phyloP scores from a whole-genome alignment of 352 stramenopile species.

The Globisporangium sylvaticum region DNA sequence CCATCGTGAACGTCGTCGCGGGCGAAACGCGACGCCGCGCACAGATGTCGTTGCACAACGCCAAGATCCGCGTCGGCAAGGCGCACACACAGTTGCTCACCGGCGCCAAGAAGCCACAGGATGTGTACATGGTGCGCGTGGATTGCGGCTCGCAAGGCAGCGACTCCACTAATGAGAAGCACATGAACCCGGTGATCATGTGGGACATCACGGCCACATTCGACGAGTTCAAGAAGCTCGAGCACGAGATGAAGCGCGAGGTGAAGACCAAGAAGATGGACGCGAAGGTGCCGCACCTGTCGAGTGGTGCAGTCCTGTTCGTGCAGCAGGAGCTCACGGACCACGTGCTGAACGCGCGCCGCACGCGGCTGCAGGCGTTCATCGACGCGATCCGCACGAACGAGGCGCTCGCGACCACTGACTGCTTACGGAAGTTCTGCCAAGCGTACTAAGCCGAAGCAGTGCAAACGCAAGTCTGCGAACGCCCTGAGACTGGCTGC shows the following conservation, averaged over 20 bases:
- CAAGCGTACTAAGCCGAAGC: conserved; percentile 47
- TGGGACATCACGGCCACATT: conserved; percentile 81
- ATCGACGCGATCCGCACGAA: conserved; percentile 45
- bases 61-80: conserved; percentile 77
- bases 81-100: conserved; percentile 44
- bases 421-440: conserved; percentile 71
- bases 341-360: conserved; percentile 62
- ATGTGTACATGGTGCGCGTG: conserved; percentile 75
- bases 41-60: conserved; percentile 44
- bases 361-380: conserved; percentile 57
- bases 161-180: conserved; percentile 38
- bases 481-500: background rate
- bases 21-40: conserved; percentile 50
- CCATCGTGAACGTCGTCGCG: conserved; percentile 51
- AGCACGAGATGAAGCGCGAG: conserved; percentile 65
- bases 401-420: conserved; percentile 36
- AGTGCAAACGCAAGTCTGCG: background rate
- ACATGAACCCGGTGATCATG: conserved; percentile 85
- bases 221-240: conserved; percentile 69
- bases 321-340: conserved; percentile 60
- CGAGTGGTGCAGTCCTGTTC: conserved; percentile 61
- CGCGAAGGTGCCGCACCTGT: conserved; percentile 60
- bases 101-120: conserved; percentile 35
- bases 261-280: conserved; percentile 49
- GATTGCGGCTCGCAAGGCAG: conserved; percentile 40